A percentile compares a stretch with the other conserved stretches of the same genome.
phyloP scores from a whole-genome alignment of 2,329 filamentous ascomycete genomes.

The Elsinoe perseae region DNA sequence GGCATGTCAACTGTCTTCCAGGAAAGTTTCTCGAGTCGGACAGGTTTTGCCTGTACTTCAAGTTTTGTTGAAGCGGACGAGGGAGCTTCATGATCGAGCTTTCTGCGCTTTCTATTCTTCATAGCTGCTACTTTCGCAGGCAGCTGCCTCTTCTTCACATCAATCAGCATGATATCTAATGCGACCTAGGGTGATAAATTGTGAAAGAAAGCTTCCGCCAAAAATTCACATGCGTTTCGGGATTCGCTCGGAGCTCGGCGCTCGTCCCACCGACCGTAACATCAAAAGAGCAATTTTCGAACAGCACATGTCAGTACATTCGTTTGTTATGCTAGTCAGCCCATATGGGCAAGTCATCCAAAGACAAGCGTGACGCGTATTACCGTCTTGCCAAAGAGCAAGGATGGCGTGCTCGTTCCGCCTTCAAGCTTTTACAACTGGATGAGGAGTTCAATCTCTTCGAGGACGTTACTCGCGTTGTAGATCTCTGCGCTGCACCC shows the following conservation, averaged over 20 bases:
- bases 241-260: conserved; percentile 4
- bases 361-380: conserved; percentile 97
- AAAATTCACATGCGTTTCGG: conserved; percentile 5
- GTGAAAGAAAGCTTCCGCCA: background rate
- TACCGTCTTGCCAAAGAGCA: conserved; percentile 97
- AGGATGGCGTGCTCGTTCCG: conserved; percentile 92
- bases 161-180: conserved; percentile 13
- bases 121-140: conserved; percentile 34
- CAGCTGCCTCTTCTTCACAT: conserved; percentile 31
- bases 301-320: background rate
- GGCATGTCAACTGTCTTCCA: conserved; percentile 62
- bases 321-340: background rate
- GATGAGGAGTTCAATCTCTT: conserved; percentile 96
- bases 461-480: conserved; percentile 78
- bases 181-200: background rate
- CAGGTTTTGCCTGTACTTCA: conserved; percentile 22
- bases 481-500: conserved; percentile 90
- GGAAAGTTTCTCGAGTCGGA: conserved; percentile 46
- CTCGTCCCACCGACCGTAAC: background rate
- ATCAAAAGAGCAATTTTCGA: background rate
- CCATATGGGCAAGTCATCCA: conserved; percentile 66
- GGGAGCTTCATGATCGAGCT: conserved; percentile 25
- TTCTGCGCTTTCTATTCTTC: conserved; percentile 39
- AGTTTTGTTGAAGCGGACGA: conserved; percentile 17
- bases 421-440: conserved; percentile 93